Percentiles rank a stretch among this genome's conserved stretches.
Conservation (phyloP, 768 basidiomycete genomes). For the Auricularia sp. region DNA sequence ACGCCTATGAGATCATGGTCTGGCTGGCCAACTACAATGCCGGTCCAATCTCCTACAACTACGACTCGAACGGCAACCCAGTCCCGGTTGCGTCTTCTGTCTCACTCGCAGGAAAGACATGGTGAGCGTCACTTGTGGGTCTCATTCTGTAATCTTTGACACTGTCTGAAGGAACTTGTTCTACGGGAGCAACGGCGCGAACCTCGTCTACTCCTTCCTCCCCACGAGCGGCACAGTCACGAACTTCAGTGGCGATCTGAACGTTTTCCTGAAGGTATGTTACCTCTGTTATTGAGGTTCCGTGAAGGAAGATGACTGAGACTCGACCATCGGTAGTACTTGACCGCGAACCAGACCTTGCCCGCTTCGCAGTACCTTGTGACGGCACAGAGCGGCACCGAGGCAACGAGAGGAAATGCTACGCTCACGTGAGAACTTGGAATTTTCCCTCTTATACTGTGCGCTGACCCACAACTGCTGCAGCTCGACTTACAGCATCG, state of each 20-base stretch:
- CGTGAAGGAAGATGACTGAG: not conserved
- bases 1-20: constrained; percentile 45
- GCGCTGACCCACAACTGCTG: not conserved
- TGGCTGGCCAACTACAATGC: constrained; percentile 54
- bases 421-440: constrained; percentile 1
- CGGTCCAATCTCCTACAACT: constrained; percentile 43
- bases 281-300: not conserved
- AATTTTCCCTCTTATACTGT: not conserved
- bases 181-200: constrained; percentile 41
- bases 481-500: constrained; percentile 37
- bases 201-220: constrained; percentile 30
- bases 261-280: constrained; percentile 38
- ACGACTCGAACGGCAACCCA: constrained; percentile 36
- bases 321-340: constrained; percentile 27
- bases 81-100: constrained; percentile 36
- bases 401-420: constrained; percentile 31
- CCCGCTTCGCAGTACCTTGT: constrained; percentile 44
- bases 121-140: constrained; percentile 22
- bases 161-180: constrained; percentile 39
- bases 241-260: constrained; percentile 45
- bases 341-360: constrained; percentile 37
- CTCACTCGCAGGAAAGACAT: constrained; percentile 38
- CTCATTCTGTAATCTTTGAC: too few relatives aligned
- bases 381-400: constrained; percentile 52
- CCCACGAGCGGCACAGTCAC: constrained; percentile 28